Evolutionary conservation across 2,329 filamentous ascomycete genomes (phyloP).

Genomic region (Zasmidium angulare): DNA sequence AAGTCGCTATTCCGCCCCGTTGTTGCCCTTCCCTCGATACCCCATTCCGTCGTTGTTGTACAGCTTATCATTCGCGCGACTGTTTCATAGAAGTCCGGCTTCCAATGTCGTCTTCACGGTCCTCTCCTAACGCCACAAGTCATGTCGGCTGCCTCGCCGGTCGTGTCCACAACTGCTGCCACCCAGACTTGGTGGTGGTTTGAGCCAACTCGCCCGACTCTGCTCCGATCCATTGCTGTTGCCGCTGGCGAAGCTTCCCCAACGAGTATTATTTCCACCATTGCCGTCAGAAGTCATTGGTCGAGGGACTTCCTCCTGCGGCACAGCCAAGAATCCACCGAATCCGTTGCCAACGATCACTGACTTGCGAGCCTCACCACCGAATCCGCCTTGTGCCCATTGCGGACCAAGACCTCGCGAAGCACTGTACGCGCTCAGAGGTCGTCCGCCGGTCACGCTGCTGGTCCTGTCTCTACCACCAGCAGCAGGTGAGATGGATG

Average conservation of each 20-base stretch:
- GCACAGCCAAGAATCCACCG: slow-evolving; percentile 66
- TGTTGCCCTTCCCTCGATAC: background rate
- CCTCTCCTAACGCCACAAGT: slow-evolving; percentile 32
- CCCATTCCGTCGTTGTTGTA: background rate
- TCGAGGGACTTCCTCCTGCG: slow-evolving; percentile 47
- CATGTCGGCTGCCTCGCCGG: slow-evolving; percentile 34
- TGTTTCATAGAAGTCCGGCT: background rate
- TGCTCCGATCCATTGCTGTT: slow-evolving; percentile 9
- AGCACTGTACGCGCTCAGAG: slow-evolving; percentile 47
- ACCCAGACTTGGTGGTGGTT: slow-evolving; percentile 31
- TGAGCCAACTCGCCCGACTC: slow-evolving; percentile 24
- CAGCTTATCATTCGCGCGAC: background rate
- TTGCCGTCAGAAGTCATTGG: slow-evolving; percentile 31
- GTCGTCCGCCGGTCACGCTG: slow-evolving; percentile 38
- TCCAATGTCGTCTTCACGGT: background rate
- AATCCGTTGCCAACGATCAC: slow-evolving; percentile 68
- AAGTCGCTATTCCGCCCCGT: background rate
- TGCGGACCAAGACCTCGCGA: slow-evolving; percentile 52
- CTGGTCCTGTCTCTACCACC: slow-evolving; percentile 38
- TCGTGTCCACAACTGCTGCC: slow-evolving; percentile 22
- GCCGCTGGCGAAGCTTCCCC: slow-evolving; percentile 14
- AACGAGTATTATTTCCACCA: slow-evolving; percentile 12
- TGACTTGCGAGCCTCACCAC: slow-evolving; percentile 59
- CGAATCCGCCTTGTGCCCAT: slow-evolving; percentile 49
- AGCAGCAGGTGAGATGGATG: slow-evolving; percentile 54